phyloP scores from a whole-genome alignment of 768 basidiomycete genomes.

The Lepiota brunneoincarnata region DNA sequence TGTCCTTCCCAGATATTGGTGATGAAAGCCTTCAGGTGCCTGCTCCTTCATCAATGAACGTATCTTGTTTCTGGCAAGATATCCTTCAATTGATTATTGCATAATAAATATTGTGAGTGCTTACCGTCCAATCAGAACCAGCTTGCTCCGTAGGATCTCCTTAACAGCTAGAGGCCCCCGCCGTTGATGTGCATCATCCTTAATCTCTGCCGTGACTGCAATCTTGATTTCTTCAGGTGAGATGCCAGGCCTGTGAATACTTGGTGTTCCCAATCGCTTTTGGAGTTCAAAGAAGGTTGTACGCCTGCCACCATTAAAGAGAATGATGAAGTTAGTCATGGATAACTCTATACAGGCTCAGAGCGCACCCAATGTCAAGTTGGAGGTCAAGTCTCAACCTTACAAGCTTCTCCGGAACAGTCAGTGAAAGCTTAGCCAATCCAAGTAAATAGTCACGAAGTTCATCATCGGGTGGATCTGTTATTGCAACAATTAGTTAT shows the following conservation, averaged over 20 bases:
- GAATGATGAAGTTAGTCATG: too few species aligned
- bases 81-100: not conserved
- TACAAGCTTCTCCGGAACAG: not conserved
- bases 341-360: too few species aligned
- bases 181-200: not conserved
- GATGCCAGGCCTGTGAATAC: not conserved
- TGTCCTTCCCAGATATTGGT: conserved; percentile 17
- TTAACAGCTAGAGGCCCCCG: not conserved
- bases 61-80: conserved; percentile 16
- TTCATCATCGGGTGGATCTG: conserved; percentile 2
- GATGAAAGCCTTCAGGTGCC: conserved; percentile 20
- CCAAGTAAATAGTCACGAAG: not conserved
- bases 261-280: not conserved
- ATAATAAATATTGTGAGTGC: too few species aligned
- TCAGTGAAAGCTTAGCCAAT: not conserved
- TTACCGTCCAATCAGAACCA: not conserved
- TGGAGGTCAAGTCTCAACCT: not conserved
- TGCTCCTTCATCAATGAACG: conserved; percentile 12
- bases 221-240: not conserved
- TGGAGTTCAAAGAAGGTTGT: not conserved
- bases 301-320: not conserved
- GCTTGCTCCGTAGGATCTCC: not conserved
- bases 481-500: too few species aligned
- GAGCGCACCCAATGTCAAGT: not conserved
- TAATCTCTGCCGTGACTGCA: not conserved